A percentile compares a stretch with the other conserved stretches of the same genome.
These are phyloP conservation scores for Globomyces pollinis-pini DNA, from an alignment of 192 early-diverging fungal genomes.

Conservation along the genomic window DNA sequence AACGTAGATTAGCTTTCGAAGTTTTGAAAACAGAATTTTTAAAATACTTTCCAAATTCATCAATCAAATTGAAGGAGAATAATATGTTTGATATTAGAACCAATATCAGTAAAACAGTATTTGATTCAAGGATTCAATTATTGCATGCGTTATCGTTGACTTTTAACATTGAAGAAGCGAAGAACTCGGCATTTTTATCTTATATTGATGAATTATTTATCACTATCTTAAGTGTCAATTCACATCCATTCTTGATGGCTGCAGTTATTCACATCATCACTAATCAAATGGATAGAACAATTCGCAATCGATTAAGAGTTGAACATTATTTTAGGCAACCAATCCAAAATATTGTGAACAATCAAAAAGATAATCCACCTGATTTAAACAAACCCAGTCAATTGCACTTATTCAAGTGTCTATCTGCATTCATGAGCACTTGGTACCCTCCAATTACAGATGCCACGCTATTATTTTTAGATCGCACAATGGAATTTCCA, in stretches of 20 bases:
- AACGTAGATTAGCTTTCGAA: conserved; percentile 21
- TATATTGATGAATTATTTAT: conserved; percentile 36
- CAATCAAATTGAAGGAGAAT: conserved; percentile 8
- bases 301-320: conserved; percentile 33
- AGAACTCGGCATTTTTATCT: conserved; percentile 13
- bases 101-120: conserved; percentile 16
- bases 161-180: conserved; percentile 19
- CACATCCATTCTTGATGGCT: conserved; percentile 20
- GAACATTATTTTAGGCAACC: conserved; percentile 23
- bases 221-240: conserved; percentile 14
- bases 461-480: not conserved
- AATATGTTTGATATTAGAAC: conserved; percentile 18
- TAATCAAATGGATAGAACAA: conserved; percentile 33
- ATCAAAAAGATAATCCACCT: conserved; percentile 4
- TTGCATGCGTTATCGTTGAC: conserved; percentile 24
- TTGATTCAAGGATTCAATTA: conserved; percentile 21
- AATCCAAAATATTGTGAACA: conserved; percentile 8
- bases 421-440: not conserved
- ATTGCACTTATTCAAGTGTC: not conserved
- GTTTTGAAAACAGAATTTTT: conserved; percentile 20
- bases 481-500: not conserved
- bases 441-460: not conserved
- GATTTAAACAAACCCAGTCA: not conserved
- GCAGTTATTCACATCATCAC: conserved; percentile 28
- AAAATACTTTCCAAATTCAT: conserved; percentile 26